Conservation (phyloP, 1,284 basidiomycete species). For the Cryptococcus floricola region DNA sequence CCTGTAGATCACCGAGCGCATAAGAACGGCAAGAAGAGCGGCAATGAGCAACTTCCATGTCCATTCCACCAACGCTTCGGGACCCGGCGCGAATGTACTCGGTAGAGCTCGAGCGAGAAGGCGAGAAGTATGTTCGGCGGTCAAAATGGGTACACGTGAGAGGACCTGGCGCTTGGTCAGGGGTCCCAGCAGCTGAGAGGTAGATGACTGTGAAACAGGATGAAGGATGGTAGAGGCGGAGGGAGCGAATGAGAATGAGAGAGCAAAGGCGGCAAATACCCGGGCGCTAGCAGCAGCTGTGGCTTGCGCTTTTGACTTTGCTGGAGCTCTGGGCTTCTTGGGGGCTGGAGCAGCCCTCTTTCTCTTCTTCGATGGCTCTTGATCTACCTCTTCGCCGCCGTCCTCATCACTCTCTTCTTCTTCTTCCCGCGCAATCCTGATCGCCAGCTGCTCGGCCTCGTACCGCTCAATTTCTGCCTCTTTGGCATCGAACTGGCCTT, state of each 20-base stretch:
- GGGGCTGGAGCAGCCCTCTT: slow-evolving; percentile 12
- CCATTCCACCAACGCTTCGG: slow-evolving; percentile 38
- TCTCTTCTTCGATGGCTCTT: slow-evolving; percentile 25
- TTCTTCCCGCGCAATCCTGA: slow-evolving; percentile 23
- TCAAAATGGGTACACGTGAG: slow-evolving; percentile 36
- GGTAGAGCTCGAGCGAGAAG: slow-evolving; percentile 33
- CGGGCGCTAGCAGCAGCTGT: slow-evolving; percentile 19
- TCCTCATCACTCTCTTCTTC: slow-evolving; percentile 25
- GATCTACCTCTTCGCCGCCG: slow-evolving; percentile 28
- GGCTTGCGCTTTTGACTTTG: slow-evolving; percentile 10
- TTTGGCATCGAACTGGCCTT: slow-evolving; percentile 32
- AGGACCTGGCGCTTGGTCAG: slow-evolving; percentile 30
- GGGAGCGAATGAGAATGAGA: slow-evolving; percentile 41
- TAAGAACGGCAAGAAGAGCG: slow-evolving; percentile 22
- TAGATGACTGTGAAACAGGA: neutral
- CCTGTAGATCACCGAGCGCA: slow-evolving; percentile 26
- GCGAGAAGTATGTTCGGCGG: slow-evolving; percentile 41
- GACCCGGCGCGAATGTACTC: slow-evolving; percentile 21
- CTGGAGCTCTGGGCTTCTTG: slow-evolving; percentile 3
- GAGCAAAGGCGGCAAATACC: slow-evolving; percentile 44
- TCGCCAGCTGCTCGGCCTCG: slow-evolving; percentile 15
- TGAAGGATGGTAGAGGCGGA: slow-evolving; percentile 11
- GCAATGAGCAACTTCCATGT: slow-evolving; percentile 36
- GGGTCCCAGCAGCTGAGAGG: slow-evolving; percentile 1
- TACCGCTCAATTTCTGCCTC: slow-evolving; percentile 28